Conservation (phyloP, 352 stramenopile genomes). For the Phytophthora hibernalis region DNA sequence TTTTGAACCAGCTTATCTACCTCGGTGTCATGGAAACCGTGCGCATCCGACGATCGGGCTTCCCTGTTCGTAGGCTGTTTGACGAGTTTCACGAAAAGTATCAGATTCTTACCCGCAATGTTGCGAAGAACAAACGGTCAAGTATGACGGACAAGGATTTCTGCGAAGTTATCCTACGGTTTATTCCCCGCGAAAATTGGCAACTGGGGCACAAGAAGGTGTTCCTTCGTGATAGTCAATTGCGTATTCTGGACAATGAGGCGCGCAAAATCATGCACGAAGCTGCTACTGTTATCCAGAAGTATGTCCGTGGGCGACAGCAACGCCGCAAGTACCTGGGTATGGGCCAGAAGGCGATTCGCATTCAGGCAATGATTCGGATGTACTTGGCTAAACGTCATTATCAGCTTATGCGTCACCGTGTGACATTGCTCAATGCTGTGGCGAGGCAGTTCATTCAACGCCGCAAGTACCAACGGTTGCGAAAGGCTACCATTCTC, state of each 20-base stretch:
- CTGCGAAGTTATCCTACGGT: slow-evolving; percentile 84
- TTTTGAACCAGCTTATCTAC: slow-evolving; percentile 91
- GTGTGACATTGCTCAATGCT: slow-evolving; percentile 76
- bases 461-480: slow-evolving; percentile 67
- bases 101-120: slow-evolving; percentile 82
- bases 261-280: slow-evolving; percentile 88
- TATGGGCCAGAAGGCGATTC: slow-evolving; percentile 65
- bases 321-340: slow-evolving; percentile 75
- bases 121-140: slow-evolving; percentile 58
- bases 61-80: slow-evolving; percentile 87
- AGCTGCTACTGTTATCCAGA: slow-evolving; percentile 80
- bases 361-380: slow-evolving; percentile 70
- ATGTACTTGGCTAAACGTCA: slow-evolving; percentile 71
- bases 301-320: slow-evolving; percentile 69
- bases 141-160: slow-evolving; percentile 79
- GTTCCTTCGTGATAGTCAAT: slow-evolving; percentile 85
- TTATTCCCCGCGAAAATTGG: slow-evolving; percentile 87
- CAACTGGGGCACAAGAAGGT: slow-evolving; percentile 91
- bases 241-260: slow-evolving; percentile 86
- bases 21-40: slow-evolving; percentile 92
- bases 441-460: slow-evolving; percentile 77
- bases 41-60: slow-evolving; percentile 88
- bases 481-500: slow-evolving; percentile 72
- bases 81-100: slow-evolving; percentile 90
- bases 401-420: slow-evolving; percentile 59